Base-by-base conservation (phyloP, 768 basidiomycete genomes). In the Psilocybe tampanensis region DNA sequence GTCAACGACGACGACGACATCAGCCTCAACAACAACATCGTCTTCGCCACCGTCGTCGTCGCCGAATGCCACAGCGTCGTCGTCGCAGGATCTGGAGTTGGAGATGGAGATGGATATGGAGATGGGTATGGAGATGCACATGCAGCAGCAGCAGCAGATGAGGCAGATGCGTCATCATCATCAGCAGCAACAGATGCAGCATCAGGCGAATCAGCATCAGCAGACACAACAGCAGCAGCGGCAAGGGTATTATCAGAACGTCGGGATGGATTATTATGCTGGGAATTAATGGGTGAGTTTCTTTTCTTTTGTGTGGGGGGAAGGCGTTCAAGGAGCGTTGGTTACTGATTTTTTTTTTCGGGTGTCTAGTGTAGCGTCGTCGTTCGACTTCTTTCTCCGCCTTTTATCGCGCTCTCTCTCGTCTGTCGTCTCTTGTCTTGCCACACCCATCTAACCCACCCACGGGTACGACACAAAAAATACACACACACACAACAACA, bases 191-290 rank as follows among this genome's bases (percentile, higher is more conserved):
- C 52, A 45, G 41, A 29, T 19, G 6, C 52, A 44, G 44, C 47
- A 55, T 15, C 21, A 24, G n/a, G 26, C 42, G 36, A 22, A 33
- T 0, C 53, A 54, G 33, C 42, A 44, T 1, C n/a, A n/a, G 1
- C 53, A 54, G 33, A 23, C 29, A 4, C 55, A 56, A n/a, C 47
- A 49, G 29, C 55, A 56, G 49, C 55, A 56, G 55, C 42, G 24
- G 36, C 55, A 50, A 15, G 47, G 47, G 22, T 45, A 45, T 45
- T 54, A 54, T 29, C 29, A 33, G 26, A 44, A 29, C 26, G 44
- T 29, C 29, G 53, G 54, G 15, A 48, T 55, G 45, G 54, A 55
- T 42, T 47, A 48, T 24, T 48, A 36, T 41, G 9, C 36, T 12
- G 15, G 47, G 5, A 29, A 45, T 11, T 13, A n/a, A 21, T n/a